phyloP scores from a whole-genome alignment of 2,329 filamentous ascomycete species.

The Aspergillus sp. region DNA sequence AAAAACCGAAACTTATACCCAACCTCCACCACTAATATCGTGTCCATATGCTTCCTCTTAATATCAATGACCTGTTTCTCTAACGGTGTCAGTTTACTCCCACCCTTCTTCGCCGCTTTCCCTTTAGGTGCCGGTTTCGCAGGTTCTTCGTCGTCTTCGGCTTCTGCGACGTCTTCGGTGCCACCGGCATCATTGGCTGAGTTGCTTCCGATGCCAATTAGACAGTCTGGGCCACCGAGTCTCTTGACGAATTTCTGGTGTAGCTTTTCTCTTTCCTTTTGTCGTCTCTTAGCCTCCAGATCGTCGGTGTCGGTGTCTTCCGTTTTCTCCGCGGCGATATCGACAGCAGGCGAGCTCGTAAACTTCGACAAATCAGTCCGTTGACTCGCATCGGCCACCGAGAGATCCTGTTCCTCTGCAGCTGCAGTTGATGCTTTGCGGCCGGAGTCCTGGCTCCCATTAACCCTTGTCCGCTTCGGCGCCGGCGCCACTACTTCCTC shows the following conservation, averaged over 20 bases:
- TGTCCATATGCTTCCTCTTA: slow-evolving; percentile 84
- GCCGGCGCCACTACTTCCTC: slow-evolving; percentile 35
- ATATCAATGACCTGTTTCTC: slow-evolving; percentile 90
- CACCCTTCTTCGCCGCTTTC: slow-evolving; percentile 58
- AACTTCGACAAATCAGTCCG: slow-evolving; percentile 56
- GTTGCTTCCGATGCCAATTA: slow-evolving; percentile 58
- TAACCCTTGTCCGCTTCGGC: slow-evolving; percentile 34
- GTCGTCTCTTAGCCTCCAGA: slow-evolving; percentile 37
- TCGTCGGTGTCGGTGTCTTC: slow-evolving; percentile 19
- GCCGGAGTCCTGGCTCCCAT: slow-evolving; percentile 5
- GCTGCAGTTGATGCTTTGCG: not conserved
- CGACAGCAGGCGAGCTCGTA: slow-evolving; percentile 42
- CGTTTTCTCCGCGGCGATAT: slow-evolving; percentile 28
- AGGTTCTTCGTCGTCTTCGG: slow-evolving; percentile 47
- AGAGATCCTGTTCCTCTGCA: slow-evolving; percentile 15
- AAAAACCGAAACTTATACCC: slow-evolving; percentile 98
- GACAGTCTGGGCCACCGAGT: slow-evolving; percentile 76
- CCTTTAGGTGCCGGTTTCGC: slow-evolving; percentile 42
- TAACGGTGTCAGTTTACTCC: slow-evolving; percentile 87
- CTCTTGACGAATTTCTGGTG: slow-evolving; percentile 86
- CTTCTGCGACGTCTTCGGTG: slow-evolving; percentile 54
- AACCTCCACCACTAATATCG: slow-evolving; percentile 84
- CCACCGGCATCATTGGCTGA: slow-evolving; percentile 50
- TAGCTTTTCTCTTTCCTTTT: slow-evolving; percentile 60
- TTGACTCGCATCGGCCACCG: slow-evolving; percentile 24